Base-by-base conservation (phyloP, 371 early-diverging fungal species). In the Mucor indicus region DNA sequence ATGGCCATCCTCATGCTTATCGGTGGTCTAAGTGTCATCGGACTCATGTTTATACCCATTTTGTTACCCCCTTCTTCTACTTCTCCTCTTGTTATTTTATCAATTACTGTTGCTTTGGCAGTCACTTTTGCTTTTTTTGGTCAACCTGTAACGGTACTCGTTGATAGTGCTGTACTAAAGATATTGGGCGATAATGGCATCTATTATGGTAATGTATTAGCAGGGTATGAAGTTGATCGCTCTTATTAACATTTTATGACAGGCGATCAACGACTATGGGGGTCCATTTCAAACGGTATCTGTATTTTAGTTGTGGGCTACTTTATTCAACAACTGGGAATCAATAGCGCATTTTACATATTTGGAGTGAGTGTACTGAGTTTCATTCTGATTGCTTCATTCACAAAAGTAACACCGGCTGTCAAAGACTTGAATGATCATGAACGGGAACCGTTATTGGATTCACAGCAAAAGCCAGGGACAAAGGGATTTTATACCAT, bases 221-320 rank as follows among this genome's bases (percentile, higher is more conserved):
- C 8, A 29, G 30, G 30, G 12, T 12, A 8, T 29, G 30, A 12
- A 29, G 6, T 29, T 29, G 30, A 6, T 8, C 1, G 21, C 29
- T 27, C 5, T 27, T 27, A 27, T 27, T 27, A 27, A 7, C 11
- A 11, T 8, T 20, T 4, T 19, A n/a, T 20, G n/a, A 33, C 30
- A 72, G 72, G 72, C 10, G 62, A 63, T 27, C 73, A 72, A 38
- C 50, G 73, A n/a, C 25, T 72, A 29, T 72, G 73, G 73, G 73
- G 73, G 2, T 69, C 69, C 2, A 48, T 72, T 15, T 68, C 73
- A 6, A 69, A 69, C 33, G 73, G 69, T 8, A 38, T 61, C 12
- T 51, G 52, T 24, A 64, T 72, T 2, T 44, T 72, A 4, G 16
- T 63, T 6, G 73, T 69, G 1, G 73, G 73, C 13, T 38, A 66